Base-by-base conservation (phyloP, 352 stramenopile genomes). In the Phytophthora ramorum region DNA sequence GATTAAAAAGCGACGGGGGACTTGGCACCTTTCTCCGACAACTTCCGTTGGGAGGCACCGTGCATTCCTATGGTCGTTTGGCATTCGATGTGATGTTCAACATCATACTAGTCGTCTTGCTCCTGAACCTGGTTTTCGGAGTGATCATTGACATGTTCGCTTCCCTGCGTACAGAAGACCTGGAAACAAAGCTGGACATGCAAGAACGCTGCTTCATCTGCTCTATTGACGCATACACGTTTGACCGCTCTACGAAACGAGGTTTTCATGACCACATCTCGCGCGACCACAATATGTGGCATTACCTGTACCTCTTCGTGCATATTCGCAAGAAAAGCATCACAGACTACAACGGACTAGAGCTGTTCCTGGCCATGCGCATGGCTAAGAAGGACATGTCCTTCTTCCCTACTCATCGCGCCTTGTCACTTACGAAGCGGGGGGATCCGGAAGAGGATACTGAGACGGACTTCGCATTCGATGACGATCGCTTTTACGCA, bases 141-240 rank as follows among this genome's bases (percentile, higher is more conserved):
- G 78, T 93, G 17, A 93, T 93, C 60, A 90, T 93, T 52, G 85
- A 93, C 50, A 93, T 78, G 16, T 93, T 93, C 53, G 85, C 85
- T 32, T 88, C 79, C n/a, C 58, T 93, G 38, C 83, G 85, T 4
- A 81, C 73, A 0, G 71, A 78, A 2, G 83, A 93, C 63, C 75
- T 86, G 44, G 80, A 92, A 34, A 91, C 85, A 58, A 67, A 76
- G 7, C 70, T 79, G 58, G 85, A 92, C 35, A 90, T 91, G 76
- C 78, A 85, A 40, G 83, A 70, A 13, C 81, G 83, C 3, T 93
- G 85, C 50, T 93, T 93, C 38, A 91, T 93, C 48, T 93, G 85
- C 71, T 92, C 85, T 1, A 89, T 91, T 51, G 83, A 93, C 44
- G 83, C 81, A 8, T 92, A 91, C 70, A 86, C 83, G 1, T 93